Evolutionary conservation across 2,329 filamentous ascomycete species (phyloP), one percentile per base, ranked within the genome.

Genomic region (Sporothrix luriei): DNA sequence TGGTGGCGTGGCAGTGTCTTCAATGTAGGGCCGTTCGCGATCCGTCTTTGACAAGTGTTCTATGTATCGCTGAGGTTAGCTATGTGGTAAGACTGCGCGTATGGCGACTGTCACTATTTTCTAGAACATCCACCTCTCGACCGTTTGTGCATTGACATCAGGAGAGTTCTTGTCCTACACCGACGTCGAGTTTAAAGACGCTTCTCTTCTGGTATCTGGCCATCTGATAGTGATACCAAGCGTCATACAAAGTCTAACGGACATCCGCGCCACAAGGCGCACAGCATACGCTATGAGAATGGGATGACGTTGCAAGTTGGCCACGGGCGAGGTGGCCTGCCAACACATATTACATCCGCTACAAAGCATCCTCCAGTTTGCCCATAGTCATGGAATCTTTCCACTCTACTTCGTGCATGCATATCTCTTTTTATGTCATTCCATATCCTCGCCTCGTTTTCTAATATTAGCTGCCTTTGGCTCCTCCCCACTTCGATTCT

Each of bases 321-420:
- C 5, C 24, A 21, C 33, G 4, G 40, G 40, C 29, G 51, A 43
- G 66, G 54, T 24, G 48, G 66, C 52, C 38, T 68, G 66, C 66
- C 66, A 68, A 61, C 66, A 43, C 66, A 68, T 61, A 61, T 1
- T 16, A 3, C 54, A 59, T 68, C 14, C 40, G 11, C n/a, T 26
- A 46, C 13, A 46, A 33, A 21, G 13, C 38, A 61, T 48, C 21
- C 40, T 26, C n/a, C 57, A 65, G 26, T 61, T 40, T 38, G 52
- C 54, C 46, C 40, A 38, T 40, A 26, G 40, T 55, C 52, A 51
- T 68, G 26, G 40, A 26, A 10, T 48, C 13, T 29, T 29, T 43
- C 14, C 65, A 43, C 4, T 43, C 14, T 4, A 33, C 33, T 33
- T 6, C 33, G 6, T 43, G 7, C 14, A 38, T 43, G 14, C 14